Conservation (phyloP, 352 stramenopile genomes). For the Globisporangium echinulatum region DNA sequence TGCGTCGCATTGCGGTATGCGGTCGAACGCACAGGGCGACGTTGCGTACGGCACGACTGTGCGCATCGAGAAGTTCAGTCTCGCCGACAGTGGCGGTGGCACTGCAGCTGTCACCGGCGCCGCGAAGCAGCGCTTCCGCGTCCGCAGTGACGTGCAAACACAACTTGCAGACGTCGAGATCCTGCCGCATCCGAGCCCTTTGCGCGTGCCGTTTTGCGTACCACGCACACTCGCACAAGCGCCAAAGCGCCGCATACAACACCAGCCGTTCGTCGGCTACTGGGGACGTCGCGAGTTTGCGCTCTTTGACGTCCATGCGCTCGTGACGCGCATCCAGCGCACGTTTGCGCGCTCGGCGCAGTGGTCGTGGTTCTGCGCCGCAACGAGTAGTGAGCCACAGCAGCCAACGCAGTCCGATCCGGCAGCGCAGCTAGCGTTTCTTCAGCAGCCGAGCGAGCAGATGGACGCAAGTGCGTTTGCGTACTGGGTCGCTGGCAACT, state of each 20-base stretch:
- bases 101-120: constrained; percentile 42
- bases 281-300: constrained; percentile 39
- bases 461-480: constrained; percentile 62
- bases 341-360: constrained; percentile 68
- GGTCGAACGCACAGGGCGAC: constrained; percentile 15
- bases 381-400: not conserved
- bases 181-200: constrained; percentile 34
- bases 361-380: constrained; percentile 56
- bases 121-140: constrained; percentile 63
- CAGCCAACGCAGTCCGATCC: constrained; percentile 11
- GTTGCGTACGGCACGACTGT: constrained; percentile 58
- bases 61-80: constrained; percentile 55
- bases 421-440: constrained; percentile 24
- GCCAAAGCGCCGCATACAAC: constrained; percentile 7
- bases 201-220: constrained; percentile 30
- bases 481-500: constrained; percentile 71
- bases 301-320: constrained; percentile 47
- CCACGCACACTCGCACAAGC: constrained; percentile 3
- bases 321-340: constrained; percentile 62
- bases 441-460: constrained; percentile 30
- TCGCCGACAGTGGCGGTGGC: constrained; percentile 14
- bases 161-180: constrained; percentile 45
- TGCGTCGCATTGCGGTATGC: not conserved
- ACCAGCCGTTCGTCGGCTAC: constrained; percentile 37
- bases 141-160: constrained; percentile 24